These are phyloP conservation scores for Lipomyces sp. DNA, from an alignment of 805 yeast species.

Conservation along the genomic window DNA sequence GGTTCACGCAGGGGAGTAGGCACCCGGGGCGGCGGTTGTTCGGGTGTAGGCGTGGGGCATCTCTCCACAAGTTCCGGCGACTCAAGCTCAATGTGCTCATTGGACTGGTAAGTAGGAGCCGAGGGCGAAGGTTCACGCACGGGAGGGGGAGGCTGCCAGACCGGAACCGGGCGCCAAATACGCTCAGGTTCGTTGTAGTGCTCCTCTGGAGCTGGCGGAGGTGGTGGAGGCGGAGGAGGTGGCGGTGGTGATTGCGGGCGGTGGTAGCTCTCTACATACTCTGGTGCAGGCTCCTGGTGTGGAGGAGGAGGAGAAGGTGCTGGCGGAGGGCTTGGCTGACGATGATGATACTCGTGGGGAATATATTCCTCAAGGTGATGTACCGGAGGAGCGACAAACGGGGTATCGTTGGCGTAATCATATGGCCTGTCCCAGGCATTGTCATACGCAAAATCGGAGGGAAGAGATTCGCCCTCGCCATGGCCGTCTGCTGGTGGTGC, in stretches of 20 bases:
- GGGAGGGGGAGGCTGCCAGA: constrained; percentile 12
- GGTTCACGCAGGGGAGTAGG: constrained; percentile 10
- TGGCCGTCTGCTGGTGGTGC: constrained; percentile 13
- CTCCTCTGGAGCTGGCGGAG: not conserved
- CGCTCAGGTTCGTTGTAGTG: not conserved
- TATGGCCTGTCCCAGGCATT: constrained; percentile 25
- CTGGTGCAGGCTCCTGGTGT: not conserved
- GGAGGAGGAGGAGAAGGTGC: constrained; percentile 8
- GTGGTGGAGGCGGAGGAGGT: not conserved
- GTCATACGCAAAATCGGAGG: constrained; percentile 9
- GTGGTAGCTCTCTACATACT: not conserved
- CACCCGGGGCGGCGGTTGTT: not conserved
- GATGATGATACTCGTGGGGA: not conserved
- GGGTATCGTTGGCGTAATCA: constrained; percentile 1
- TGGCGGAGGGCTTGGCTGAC: constrained; percentile 15
- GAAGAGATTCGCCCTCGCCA: constrained; percentile 25
- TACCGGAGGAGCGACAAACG: constrained; percentile 21
- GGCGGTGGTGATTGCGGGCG: not conserved
- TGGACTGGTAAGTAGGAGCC: no score
- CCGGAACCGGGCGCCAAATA: constrained; percentile 7
- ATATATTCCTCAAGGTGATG: constrained; percentile 8
- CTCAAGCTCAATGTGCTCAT: no score
- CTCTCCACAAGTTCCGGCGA: no score
- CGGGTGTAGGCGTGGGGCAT: constrained; percentile 8
- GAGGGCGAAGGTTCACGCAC: constrained; percentile 11